Conservation (phyloP, 2,329 filamentous ascomycete species). For the Aspergillus persii region DNA sequence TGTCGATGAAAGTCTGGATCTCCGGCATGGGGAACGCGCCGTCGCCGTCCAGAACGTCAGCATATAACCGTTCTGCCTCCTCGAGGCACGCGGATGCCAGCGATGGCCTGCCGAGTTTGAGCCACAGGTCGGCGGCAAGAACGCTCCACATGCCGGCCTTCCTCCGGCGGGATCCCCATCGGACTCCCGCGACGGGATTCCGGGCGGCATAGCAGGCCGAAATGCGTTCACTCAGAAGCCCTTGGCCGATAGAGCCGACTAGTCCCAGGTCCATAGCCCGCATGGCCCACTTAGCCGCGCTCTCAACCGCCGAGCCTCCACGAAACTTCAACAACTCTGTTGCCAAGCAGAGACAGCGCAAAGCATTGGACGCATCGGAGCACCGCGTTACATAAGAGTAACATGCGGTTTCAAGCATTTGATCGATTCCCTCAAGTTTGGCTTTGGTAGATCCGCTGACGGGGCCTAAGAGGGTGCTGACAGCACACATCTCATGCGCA, state of each 20-base stretch:
- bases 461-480: constrained; percentile 77
- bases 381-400: constrained; percentile 92
- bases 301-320: constrained; percentile 76
- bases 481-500: constrained; percentile 89
- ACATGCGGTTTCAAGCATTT: constrained; percentile 82
- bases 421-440: constrained; percentile 76
- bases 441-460: constrained; percentile 70
- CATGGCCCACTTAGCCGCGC: constrained; percentile 81
- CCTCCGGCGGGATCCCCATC: constrained; percentile 69
- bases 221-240: constrained; percentile 80
- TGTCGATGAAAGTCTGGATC: constrained; percentile 50
- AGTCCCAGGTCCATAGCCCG: constrained; percentile 76
- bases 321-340: constrained; percentile 80
- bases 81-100: constrained; percentile 77
- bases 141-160: constrained; percentile 91
- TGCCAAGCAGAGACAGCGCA: constrained; percentile 72
- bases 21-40: constrained; percentile 49
- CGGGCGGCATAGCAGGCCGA: constrained; percentile 80
- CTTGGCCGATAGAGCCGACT: constrained; percentile 71
- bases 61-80: constrained; percentile 60
- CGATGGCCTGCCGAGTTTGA: constrained; percentile 70
- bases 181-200: constrained; percentile 62
- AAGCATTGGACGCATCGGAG: constrained; percentile 71
- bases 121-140: constrained; percentile 80
- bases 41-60: constrained; percentile 39